Base-by-base conservation (phyloP, 176 grass and related monocot genomes). In the Aegilops tauschii region DNA sequence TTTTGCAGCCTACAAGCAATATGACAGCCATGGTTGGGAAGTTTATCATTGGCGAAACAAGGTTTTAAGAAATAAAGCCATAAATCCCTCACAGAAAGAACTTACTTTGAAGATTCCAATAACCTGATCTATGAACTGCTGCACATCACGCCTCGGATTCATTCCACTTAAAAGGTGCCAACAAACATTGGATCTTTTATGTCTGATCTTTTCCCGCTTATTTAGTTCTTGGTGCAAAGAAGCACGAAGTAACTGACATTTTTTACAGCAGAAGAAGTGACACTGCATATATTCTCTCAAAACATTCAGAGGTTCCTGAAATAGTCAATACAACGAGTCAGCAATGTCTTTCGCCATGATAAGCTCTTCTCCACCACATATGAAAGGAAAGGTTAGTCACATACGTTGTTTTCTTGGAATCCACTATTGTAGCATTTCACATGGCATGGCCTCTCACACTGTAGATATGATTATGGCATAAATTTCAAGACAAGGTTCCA, bases 401-500 rank as follows among this genome's bases (percentile, higher is more conserved):
- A 73, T 77, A 92, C 79, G 30, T 92, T 86, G 58, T 61, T 69
- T 78, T 83, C 82, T 65, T 59, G 9, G 37, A 67, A 47, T 47
- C 68, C 45, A 9, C 69, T 45, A 44, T 82, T 84, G 61, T 84
- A 90, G 81, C 95, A 97, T 84, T 83, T 82, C 59, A 97, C 65
- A 85, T 97, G 95, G 37, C 91, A 94, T 83, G 86, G 85, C 82
- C 67, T 88, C 79, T 92, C 92, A 28, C 92, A 97, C 95, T 97
- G 83, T 79, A 90, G 50, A 95, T 79, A 89, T 6, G 78, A 85
- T 90, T 28, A 70, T 14, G 21, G 6, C 82, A 86, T 67, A 88
- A 56, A 81, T 84, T 62, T 42, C 47, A 74, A 83, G 65, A 61
- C 61, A 90, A 18, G 16, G 83, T 82, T 79, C 31, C 72, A 63